Conservation (phyloP, 2,329 filamentous ascomycete genomes). For the Beauveria australis region DNA sequence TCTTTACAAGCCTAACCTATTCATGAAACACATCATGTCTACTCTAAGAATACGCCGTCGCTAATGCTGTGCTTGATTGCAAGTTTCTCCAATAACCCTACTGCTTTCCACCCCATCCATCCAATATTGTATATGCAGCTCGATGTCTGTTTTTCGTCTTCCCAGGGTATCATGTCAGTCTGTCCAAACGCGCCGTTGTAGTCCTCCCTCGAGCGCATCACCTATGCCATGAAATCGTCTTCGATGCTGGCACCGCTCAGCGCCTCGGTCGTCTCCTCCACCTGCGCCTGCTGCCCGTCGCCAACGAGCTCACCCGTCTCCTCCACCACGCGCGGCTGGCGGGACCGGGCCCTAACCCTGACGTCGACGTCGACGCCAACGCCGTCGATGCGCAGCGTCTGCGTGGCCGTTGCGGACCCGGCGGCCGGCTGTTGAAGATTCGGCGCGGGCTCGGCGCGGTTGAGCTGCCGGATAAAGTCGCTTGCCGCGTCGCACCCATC, state of each 20-base stretch:
- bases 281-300: conserved; percentile 33
- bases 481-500: conserved; percentile 68
- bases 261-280: conserved; percentile 22
- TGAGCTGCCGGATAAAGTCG: conserved; percentile 59
- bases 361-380: conserved; percentile 50
- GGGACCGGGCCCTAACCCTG: conserved; percentile 42
- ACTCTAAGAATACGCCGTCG: background rate
- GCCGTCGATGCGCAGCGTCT: conserved; percentile 45
- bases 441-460: conserved; percentile 35
- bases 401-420: conserved; percentile 26
- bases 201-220: background rate
- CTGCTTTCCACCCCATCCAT: background rate
- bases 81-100: background rate
- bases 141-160: no score
- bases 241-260: conserved; percentile 27
- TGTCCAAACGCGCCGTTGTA: background rate
- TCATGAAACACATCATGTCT: background rate
- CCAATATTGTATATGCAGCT: no score
- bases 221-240: conserved; percentile 37
- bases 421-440: conserved; percentile 28
- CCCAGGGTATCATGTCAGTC: conserved; percentile 1
- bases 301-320: conserved; percentile 33
- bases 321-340: conserved; percentile 16
- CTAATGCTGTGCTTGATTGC: background rate
- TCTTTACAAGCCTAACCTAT: background rate